Percentiles rank a stretch among this genome's conserved stretches.
These are phyloP conservation scores for Candida dubliniensis DNA, from an alignment of 1,139 yeast species.

Conservation along the genomic window DNA sequence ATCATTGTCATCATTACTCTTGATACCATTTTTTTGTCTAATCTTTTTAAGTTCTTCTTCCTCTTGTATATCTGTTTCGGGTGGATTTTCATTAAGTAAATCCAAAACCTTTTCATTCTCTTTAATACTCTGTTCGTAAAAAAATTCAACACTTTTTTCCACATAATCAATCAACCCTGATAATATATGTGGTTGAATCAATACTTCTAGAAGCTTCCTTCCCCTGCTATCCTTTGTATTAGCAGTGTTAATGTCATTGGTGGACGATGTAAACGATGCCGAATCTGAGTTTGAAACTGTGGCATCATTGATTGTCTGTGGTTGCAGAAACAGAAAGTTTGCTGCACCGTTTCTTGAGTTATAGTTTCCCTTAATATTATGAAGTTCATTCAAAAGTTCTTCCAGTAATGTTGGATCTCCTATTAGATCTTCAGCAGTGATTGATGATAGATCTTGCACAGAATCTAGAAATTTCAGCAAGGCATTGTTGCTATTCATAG, in stretches of 20 bases:
- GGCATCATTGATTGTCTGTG: neutral
- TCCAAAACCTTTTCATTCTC: slow-evolving; percentile 24
- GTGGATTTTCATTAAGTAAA: slow-evolving; percentile 12
- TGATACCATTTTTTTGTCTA: slow-evolving; percentile 3
- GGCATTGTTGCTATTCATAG: slow-evolving; percentile 39
- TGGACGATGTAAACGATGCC: slow-evolving; percentile 41
- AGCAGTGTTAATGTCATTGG: slow-evolving; percentile 25
- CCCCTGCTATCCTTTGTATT: slow-evolving; percentile 39
- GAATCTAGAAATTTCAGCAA: slow-evolving; percentile 46
- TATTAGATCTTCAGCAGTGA: slow-evolving; percentile 37
- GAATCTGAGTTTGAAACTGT: slow-evolving; percentile 22
- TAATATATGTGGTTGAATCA: slow-evolving; percentile 48
- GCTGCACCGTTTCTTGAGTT: slow-evolving; percentile 29
- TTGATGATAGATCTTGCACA: slow-evolving; percentile 33
- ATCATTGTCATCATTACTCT: slow-evolving; percentile 28
- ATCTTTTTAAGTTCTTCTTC: slow-evolving; percentile 15
- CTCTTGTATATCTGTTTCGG: slow-evolving; percentile 12
- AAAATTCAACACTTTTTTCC: slow-evolving; percentile 40
- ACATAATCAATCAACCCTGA: slow-evolving; percentile 41
- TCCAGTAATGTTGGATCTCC: slow-evolving; percentile 38
- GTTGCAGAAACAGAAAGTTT: slow-evolving; percentile 36
- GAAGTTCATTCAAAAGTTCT: slow-evolving; percentile 43
- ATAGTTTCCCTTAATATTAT: slow-evolving; percentile 39
- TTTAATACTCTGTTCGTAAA: slow-evolving; percentile 27
- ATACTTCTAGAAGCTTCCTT: slow-evolving; percentile 41